A percentile compares a stretch with the other conserved stretches of the same genome.
phyloP scores from a whole-genome alignment of 345 rosid genomes.

The Eutrema japonicum region DNA sequence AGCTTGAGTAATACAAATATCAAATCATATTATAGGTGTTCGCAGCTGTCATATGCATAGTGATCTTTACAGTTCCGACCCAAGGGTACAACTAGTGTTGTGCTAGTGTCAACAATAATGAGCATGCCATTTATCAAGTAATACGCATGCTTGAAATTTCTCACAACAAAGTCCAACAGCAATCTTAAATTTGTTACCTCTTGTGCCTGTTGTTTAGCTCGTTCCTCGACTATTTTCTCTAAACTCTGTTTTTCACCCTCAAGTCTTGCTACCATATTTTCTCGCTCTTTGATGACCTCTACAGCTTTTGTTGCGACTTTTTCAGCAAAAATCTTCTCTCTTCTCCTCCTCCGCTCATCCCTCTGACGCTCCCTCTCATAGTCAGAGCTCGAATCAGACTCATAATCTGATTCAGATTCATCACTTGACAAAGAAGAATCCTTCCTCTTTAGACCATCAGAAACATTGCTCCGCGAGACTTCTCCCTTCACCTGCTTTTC shows the following conservation, averaged over 20 bases:
- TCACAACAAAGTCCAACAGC: not conserved
- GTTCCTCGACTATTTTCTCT: conserved; percentile 92
- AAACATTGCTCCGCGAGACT: conserved; percentile 45
- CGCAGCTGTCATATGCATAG: conserved; percentile 24
- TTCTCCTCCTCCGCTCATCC: conserved; percentile 72
- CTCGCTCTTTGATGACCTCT: conserved; percentile 77
- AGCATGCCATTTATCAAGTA: conserved; percentile 21
- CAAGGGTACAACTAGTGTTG: not conserved
- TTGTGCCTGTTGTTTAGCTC: conserved; percentile 88
- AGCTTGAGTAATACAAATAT: conserved; percentile 13
- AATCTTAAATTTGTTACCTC: conserved; percentile 61
- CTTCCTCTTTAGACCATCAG: conserved; percentile 54
- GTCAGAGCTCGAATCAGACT: conserved; percentile 73
- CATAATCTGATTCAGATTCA: conserved; percentile 59
- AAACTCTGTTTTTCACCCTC: conserved; percentile 95
- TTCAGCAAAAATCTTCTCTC: conserved; percentile 77
- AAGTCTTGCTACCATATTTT: conserved; percentile 81
- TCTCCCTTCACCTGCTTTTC: conserved; percentile 46
- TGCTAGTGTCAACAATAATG: conserved; percentile 22
- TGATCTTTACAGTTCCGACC: conserved; percentile 19
- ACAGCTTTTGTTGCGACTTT: conserved; percentile 77
- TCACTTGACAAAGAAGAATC: conserved; percentile 49
- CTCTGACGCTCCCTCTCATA: conserved; percentile 81
- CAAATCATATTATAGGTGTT: conserved; percentile 18
- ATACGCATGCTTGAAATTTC: not conserved